A percentile compares a stretch with the other conserved stretches of the same genome.
These are phyloP conservation scores for Phylloporus rhodoxanthus DNA, from an alignment of 768 basidiomycete genomes.

Conservation along the genomic window DNA sequence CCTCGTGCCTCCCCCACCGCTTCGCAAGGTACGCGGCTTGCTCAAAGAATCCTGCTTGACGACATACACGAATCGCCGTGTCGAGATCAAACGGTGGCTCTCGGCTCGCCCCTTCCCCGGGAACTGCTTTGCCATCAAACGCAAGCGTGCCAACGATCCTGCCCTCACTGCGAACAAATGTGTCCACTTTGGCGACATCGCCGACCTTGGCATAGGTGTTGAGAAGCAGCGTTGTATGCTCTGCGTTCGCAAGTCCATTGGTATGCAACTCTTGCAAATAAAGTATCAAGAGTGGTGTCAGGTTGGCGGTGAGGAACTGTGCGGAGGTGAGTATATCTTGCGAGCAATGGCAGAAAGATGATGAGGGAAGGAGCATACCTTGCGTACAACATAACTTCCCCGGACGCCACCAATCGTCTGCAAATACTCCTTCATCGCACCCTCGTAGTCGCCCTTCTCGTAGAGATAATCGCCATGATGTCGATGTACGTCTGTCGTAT, in stretches of 20 bases:
- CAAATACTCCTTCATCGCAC: slow-evolving; percentile 87
- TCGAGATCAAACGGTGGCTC: slow-evolving; percentile 96
- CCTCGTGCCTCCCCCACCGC: slow-evolving; percentile 87
- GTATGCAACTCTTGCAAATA: slow-evolving; percentile 95
- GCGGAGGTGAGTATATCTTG: slow-evolving; percentile 3
- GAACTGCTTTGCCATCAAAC: slow-evolving; percentile 14
- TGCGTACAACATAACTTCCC: slow-evolving; percentile 95
- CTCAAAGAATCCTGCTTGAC: slow-evolving; percentile 94
- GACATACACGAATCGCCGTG: slow-evolving; percentile 93
- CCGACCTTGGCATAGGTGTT: slow-evolving; percentile 98
- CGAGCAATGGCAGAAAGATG: neutral
- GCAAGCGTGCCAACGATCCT: slow-evolving; percentile 31
- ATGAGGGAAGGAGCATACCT: slow-evolving; percentile 45
- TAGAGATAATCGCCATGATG: slow-evolving; percentile 93
- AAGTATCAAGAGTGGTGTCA: slow-evolving; percentile 90
- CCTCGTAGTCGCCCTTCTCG: slow-evolving; percentile 85
- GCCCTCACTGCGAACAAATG: slow-evolving; percentile 87
- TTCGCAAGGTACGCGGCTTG: slow-evolving; percentile 91
- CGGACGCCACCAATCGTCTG: slow-evolving; percentile 85
- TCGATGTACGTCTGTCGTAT: slow-evolving; percentile 83
- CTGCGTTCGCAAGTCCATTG: slow-evolving; percentile 84
- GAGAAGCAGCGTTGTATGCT: slow-evolving; percentile 93
- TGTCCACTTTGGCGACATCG: slow-evolving; percentile 81
- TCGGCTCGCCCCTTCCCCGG: slow-evolving; percentile 39
- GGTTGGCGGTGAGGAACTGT: slow-evolving; percentile 93